A percentile compares a stretch with the other conserved stretches of the same genome.
Evolutionary conservation across 805 yeast genomes (phyloP).

Genomic region (Yamadazyma akitaensis): DNA sequence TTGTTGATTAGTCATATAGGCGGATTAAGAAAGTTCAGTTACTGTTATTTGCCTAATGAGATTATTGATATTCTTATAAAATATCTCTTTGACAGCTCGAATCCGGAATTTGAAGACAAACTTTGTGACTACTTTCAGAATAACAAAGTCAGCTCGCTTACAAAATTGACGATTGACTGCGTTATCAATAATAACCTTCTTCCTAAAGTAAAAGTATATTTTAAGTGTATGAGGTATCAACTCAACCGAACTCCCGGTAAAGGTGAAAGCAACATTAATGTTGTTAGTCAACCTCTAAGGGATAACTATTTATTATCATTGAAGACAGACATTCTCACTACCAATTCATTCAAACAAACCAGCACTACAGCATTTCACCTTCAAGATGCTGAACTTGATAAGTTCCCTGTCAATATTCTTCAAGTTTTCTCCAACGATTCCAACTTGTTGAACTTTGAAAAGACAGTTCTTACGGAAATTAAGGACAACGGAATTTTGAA

Average conservation of each 20-base stretch:
- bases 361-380: conserved; percentile 6
- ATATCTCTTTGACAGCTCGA: conserved; percentile 16
- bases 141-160: conserved; percentile 16
- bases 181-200: conserved; percentile 23
- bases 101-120: conserved; percentile 7
- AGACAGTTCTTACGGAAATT: conserved; percentile 25
- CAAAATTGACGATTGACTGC: conserved; percentile 29
- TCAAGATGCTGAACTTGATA: conserved; percentile 19
- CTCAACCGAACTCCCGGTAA: conserved; percentile 6
- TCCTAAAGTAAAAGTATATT: conserved; percentile 29
- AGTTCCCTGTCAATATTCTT: conserved; percentile 34
- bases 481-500: conserved; percentile 21
- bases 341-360: conserved; percentile 17
- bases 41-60: conserved; percentile 36
- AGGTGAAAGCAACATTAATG: conserved; percentile 12
- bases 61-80: conserved; percentile 20
- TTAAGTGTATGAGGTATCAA: conserved; percentile 18
- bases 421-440: conserved; percentile 36
- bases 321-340: conserved; percentile 32
- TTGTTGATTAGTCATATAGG: conserved; percentile 36
- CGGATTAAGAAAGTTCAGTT: conserved; percentile 38
- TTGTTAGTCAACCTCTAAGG: conserved; percentile 14
- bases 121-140: conserved; percentile 19
- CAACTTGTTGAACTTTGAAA: conserved; percentile 33
- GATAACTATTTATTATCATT: conserved; percentile 34